Evolutionary conservation across 2,329 filamentous ascomycete species (phyloP).

Genomic region (Elsinoe fawcettii): DNA sequence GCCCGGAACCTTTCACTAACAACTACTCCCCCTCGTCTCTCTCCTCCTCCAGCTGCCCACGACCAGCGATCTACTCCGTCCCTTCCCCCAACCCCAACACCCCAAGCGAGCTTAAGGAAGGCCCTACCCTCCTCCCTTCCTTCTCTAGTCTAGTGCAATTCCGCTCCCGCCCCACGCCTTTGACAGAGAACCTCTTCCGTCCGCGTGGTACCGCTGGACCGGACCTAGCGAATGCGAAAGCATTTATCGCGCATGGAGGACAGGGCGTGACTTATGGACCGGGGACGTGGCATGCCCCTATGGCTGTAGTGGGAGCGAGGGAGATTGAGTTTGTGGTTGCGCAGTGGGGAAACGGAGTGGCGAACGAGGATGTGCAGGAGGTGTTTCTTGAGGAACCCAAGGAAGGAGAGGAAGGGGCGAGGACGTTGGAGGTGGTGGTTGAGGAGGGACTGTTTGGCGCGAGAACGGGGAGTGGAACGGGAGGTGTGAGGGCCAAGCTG

Average conservation of each 20-base stretch:
- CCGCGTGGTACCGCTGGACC: constrained; percentile 51
- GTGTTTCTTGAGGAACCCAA: constrained; percentile 38
- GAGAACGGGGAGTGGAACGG: neutral
- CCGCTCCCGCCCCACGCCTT: constrained; percentile 11
- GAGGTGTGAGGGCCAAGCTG: constrained; percentile 13
- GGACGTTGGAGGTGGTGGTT: constrained; percentile 25
- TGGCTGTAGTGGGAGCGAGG: constrained; percentile 70
- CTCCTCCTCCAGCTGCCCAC: constrained; percentile 9
- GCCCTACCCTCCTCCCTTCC: neutral
- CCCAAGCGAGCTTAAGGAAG: neutral
- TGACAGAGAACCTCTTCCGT: constrained; percentile 25
- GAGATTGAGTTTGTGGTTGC: constrained; percentile 80
- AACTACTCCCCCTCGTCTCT: constrained; percentile 30
- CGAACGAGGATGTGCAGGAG: constrained; percentile 81
- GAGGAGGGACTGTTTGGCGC: constrained; percentile 19
- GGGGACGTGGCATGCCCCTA: constrained; percentile 93
- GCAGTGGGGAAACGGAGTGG: constrained; percentile 80
- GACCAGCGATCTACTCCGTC: constrained; percentile 1
- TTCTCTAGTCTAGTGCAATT: constrained; percentile 3
- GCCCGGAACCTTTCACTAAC: constrained; percentile 45
- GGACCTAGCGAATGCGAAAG: constrained; percentile 60
- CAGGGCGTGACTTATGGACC: constrained; percentile 89
- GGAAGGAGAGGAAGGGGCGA: constrained; percentile 31
- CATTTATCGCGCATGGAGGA: constrained; percentile 67
- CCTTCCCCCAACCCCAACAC: neutral